Base-by-base conservation (phyloP, 164 flowering plant species). In the Chimonanthus salicifolius region DNA sequence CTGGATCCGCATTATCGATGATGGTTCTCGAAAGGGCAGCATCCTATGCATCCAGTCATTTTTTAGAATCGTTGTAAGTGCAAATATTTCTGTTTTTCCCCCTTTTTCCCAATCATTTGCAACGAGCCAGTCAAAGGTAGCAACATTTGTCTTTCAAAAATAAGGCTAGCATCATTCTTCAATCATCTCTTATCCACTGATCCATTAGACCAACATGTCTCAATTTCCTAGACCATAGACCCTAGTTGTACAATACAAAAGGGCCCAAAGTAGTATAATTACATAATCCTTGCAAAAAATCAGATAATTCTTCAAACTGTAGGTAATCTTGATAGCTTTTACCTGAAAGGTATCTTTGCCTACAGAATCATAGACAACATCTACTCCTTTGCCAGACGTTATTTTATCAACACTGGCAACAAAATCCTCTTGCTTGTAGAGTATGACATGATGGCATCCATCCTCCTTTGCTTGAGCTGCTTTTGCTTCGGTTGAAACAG, bases 401-500 rank as follows among this genome's bases (percentile, higher is more conserved):
- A 81, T 81, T 72, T 88, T 87, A 51, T 83, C 82, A 48, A 90
- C 92, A 54, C 87, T 81, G 11, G 80, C 73, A 54, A 89, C 95
- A 74, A 94, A 90, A 78, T 92, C 92, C 80, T 92, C 97, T 47
- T 90, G 83, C 62, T 73, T 88, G 72, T 87, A 91, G 46, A 88
- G 74, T 49, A 94, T 90, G n/a, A 83, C 87, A 82, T 94, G 94
- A 73, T 88, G 90, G 62, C 94, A 89, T 60, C 97, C 92, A 83
- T 92, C 94, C 13, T 84, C 90, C 80, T 85, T 86, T 73, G 97
- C 97, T 77, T 92, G 97, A 46, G 82, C 85, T 43, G 95, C 97
- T 75, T 94, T 92, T 80, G 89, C 95, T 76, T 85, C 82, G 8
- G 90, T 89, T 50, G 97, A 91, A 71, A 94, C 98, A 50, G 97